Percentiles rank a stretch among this genome's conserved stretches.
These are phyloP conservation scores for Pueraria montana DNA, from an alignment of 306 rosid species.

Conservation along the genomic window DNA sequence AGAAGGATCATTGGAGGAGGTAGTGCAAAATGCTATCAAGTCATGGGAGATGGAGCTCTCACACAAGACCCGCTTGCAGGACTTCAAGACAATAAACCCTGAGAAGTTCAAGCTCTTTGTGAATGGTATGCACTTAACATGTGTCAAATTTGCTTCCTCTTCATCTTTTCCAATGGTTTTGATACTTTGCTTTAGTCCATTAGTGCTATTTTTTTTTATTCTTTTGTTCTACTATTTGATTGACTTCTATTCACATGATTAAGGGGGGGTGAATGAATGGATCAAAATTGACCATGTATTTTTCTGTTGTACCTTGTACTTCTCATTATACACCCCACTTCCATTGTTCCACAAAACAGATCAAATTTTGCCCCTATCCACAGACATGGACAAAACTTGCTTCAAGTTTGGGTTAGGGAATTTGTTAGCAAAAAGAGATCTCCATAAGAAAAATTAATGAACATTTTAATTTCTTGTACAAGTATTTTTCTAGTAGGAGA, in stretches of 20 bases:
- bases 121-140: conserved; percentile 39
- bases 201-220: neutral
- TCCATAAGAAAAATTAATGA: neutral
- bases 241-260: neutral
- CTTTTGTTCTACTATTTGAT: neutral
- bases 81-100: conserved; percentile 51
- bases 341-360: neutral
- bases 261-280: neutral
- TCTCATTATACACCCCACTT: neutral
- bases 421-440: conserved; percentile 12
- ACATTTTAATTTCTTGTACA: neutral
- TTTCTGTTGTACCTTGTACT: neutral
- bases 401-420: neutral
- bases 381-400: neutral
- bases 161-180: neutral
- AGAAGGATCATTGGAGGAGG: conserved; percentile 73
- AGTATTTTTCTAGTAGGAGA: conserved; percentile 17
- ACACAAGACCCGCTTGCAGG: conserved; percentile 50
- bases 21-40: conserved; percentile 66
- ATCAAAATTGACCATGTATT: neutral
- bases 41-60: conserved; percentile 57
- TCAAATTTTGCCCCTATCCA: conserved; percentile 29
- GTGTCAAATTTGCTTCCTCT: conserved; percentile 18
- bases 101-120: conserved; percentile 53
- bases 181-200: neutral